These are phyloP conservation scores for Neoboletus subvelutipes DNA, from an alignment of 768 basidiomycete species.

Conservation along the genomic window DNA sequence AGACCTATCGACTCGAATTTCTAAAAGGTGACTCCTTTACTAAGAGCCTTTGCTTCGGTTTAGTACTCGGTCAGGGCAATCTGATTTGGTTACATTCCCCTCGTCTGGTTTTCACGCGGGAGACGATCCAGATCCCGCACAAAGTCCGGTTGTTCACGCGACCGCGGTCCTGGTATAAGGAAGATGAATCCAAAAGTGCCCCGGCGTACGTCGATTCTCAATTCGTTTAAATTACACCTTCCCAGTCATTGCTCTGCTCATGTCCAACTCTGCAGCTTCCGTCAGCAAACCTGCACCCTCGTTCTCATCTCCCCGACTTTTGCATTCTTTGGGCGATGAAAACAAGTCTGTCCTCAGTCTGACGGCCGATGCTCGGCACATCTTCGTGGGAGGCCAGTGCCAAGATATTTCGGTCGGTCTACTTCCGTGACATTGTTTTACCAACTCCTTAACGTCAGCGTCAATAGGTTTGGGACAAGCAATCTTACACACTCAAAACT, in stretches of 20 bases:
- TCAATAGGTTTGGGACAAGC: conserved; percentile 81
- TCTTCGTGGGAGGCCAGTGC: conserved; percentile 82
- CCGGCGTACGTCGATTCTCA: conserved; percentile 23
- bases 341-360: conserved; percentile 72
- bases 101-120: neutral
- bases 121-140: neutral
- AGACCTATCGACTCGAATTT: no score
- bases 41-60: neutral
- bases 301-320: conserved; percentile 46
- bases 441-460: neutral
- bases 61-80: neutral
- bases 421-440: neutral
- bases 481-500: conserved; percentile 62
- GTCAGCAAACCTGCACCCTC: conserved; percentile 55
- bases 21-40: neutral
- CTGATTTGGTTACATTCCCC: neutral
- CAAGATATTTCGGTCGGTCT: conserved; percentile 67
- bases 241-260: conserved; percentile 8
- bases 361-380: conserved; percentile 66
- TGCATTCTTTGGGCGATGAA: conserved; percentile 71
- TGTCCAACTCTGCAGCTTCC: conserved; percentile 43
- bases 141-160: conserved; percentile 5
- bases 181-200: conserved; percentile 19
- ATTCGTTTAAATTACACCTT: neutral
- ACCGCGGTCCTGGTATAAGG: neutral